Conservation (phyloP, 116 monocot species). For the Zostera marina region DNA sequence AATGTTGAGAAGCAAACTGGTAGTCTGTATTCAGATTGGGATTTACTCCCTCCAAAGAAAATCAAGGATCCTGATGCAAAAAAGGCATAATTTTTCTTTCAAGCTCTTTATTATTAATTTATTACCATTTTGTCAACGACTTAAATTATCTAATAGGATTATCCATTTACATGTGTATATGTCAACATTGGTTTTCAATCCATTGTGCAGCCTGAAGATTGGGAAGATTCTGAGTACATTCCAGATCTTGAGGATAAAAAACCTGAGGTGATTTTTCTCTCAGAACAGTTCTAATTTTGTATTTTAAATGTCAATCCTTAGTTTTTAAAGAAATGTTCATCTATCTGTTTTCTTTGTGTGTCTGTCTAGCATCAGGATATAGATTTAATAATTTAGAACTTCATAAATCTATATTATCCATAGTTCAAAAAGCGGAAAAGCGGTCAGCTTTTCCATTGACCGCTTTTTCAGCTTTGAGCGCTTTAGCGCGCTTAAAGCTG, state of each 20-base stretch:
- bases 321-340: neutral
- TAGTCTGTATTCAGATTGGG: slow-evolving; percentile 51
- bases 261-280: slow-evolving; percentile 37
- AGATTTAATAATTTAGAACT: too few species aligned
- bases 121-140: too few species aligned
- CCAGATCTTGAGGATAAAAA: slow-evolving; percentile 60
- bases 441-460: too few species aligned
- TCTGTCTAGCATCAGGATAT: too few species aligned
- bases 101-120: neutral
- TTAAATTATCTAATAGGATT: too few species aligned
- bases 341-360: neutral
- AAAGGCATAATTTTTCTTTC: slow-evolving; percentile 21
- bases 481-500: too few species aligned
- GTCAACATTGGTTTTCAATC: neutral
- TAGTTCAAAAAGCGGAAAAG: too few species aligned
- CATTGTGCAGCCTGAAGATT: slow-evolving; percentile 52
- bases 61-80: slow-evolving; percentile 68
- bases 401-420: too few species aligned
- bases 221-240: slow-evolving; percentile 67
- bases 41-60: slow-evolving; percentile 54
- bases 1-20: slow-evolving; percentile 54
- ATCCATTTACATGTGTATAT: too few species aligned
- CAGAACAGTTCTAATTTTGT: neutral
- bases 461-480: too few species aligned
- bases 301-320: neutral